These are phyloP conservation scores for Rhizopus delemar DNA, from an alignment of 371 early-diverging fungal genomes.

Conservation along the genomic window DNA sequence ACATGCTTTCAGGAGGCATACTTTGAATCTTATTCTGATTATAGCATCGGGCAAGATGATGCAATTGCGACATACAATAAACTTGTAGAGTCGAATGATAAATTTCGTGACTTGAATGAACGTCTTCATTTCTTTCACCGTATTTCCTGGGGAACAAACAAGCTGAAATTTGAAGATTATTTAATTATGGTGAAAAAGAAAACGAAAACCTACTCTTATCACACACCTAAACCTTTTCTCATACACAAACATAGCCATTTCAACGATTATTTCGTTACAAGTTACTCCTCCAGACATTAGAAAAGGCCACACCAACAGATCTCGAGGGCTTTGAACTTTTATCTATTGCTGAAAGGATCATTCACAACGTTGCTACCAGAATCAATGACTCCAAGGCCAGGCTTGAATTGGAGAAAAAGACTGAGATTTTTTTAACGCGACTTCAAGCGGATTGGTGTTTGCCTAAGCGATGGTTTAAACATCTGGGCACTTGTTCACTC, in stretches of 20 bases:
- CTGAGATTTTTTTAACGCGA: slow-evolving; percentile 39
- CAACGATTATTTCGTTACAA: slow-evolving; percentile 50
- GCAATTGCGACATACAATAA: slow-evolving; percentile 34
- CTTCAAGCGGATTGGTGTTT: slow-evolving; percentile 43
- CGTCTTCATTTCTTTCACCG: slow-evolving; percentile 30
- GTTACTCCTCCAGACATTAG: slow-evolving; percentile 39
- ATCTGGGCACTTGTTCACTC: slow-evolving; percentile 38
- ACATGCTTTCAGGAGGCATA: slow-evolving; percentile 24
- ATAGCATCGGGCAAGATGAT: slow-evolving; percentile 44
- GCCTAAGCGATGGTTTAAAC: slow-evolving; percentile 37
- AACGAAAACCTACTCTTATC: not conserved
- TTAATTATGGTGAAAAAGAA: slow-evolving; percentile 38
- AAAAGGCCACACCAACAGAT: slow-evolving; percentile 36
- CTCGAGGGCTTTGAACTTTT: slow-evolving; percentile 31
- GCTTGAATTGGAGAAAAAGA: slow-evolving; percentile 40
- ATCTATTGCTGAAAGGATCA: slow-evolving; percentile 29
- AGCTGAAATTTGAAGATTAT: slow-evolving; percentile 47
- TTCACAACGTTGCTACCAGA: slow-evolving; percentile 32
- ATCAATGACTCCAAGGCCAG: slow-evolving; percentile 37
- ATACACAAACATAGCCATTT: slow-evolving; percentile 35
- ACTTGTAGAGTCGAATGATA: slow-evolving; percentile 26
- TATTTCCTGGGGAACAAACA: slow-evolving; percentile 19
- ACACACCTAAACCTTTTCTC: not conserved
- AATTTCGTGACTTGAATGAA: slow-evolving; percentile 27
- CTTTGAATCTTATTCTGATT: slow-evolving; percentile 45